Conservation (phyloP, 257 asterid genomes). For the Orobanche coerulescens region DNA sequence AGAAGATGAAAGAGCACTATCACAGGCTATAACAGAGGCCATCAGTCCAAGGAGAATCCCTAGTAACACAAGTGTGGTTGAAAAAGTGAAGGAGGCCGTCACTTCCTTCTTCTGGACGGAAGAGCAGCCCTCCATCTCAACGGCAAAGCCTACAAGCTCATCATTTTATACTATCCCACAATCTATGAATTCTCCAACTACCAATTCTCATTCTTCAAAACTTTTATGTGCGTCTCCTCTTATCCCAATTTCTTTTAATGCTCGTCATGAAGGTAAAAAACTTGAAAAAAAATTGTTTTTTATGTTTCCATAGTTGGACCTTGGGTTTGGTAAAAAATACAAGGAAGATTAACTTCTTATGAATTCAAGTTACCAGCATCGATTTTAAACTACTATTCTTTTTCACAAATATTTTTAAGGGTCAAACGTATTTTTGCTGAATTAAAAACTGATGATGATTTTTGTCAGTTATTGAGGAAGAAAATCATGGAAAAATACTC, state of each 20-base stretch:
- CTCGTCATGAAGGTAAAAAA: slow-evolving; percentile 48
- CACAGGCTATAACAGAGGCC: slow-evolving; percentile 80
- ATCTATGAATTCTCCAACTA: slow-evolving; percentile 18
- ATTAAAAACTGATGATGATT: slow-evolving; percentile 12
- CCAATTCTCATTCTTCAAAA: slow-evolving; percentile 23
- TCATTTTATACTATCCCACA: slow-evolving; percentile 16
- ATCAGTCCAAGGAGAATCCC: slow-evolving; percentile 54
- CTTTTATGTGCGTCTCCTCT: slow-evolving; percentile 27
- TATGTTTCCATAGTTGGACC: too few relatives aligned
- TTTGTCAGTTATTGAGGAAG: slow-evolving; percentile 57
- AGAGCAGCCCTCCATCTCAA: slow-evolving; percentile 23
- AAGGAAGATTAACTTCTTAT: background rate
- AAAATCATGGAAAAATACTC: slow-evolving; percentile 66
- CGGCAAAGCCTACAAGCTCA: slow-evolving; percentile 16
- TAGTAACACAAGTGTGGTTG: slow-evolving; percentile 51
- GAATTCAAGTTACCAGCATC: too few relatives aligned
- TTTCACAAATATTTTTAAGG: background rate
- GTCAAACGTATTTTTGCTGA: background rate
- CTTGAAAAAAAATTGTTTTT: too few relatives aligned
- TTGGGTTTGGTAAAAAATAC: background rate
- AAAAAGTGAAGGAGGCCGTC: slow-evolving; percentile 67
- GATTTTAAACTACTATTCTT: background rate
- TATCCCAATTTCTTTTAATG: slow-evolving; percentile 38
- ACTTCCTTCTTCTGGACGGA: slow-evolving; percentile 61
- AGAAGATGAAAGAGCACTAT: slow-evolving; percentile 79